Percentiles rank a stretch among this genome's conserved stretches.
These are phyloP conservation scores for Volvariella volvacea DNA, from an alignment of 1,284 basidiomycete genomes.

Conservation along the genomic window DNA sequence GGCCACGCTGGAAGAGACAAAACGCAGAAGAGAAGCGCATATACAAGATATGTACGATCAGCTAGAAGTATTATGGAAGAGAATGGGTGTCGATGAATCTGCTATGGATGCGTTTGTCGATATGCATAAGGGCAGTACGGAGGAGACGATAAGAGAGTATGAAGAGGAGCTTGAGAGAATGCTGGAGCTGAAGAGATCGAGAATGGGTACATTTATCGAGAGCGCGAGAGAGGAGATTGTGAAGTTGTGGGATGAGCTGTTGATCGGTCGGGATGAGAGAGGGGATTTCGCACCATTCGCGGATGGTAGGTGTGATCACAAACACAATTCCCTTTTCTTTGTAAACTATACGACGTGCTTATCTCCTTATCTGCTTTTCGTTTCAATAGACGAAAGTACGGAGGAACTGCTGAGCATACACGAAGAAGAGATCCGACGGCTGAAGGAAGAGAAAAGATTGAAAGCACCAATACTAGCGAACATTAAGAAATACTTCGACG, in stretches of 20 bases:
- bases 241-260: slow-evolving; percentile 80
- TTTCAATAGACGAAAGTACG: slow-evolving; percentile 83
- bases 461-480: slow-evolving; percentile 74
- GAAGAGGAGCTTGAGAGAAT: slow-evolving; percentile 88
- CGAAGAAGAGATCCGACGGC: slow-evolving; percentile 78
- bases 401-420: slow-evolving; percentile 86
- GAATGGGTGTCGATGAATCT: slow-evolving; percentile 64
- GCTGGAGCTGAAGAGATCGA: slow-evolving; percentile 81
- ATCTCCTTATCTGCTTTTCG: background rate
- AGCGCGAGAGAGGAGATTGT: slow-evolving; percentile 81
- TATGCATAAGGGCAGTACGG: slow-evolving; percentile 69
- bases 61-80: slow-evolving; percentile 74
- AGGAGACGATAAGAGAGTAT: slow-evolving; percentile 71
- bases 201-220: slow-evolving; percentile 82
- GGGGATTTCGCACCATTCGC: slow-evolving; percentile 75
- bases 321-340: no score
- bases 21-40: slow-evolving; percentile 60
- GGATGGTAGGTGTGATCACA: slow-evolving; percentile 56
- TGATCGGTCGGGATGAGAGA: slow-evolving; percentile 79
- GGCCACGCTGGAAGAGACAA: slow-evolving; percentile 61
- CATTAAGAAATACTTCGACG: slow-evolving; percentile 85
- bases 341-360: no score
- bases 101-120: slow-evolving; percentile 84
- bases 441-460: slow-evolving; percentile 74
- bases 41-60: slow-evolving; percentile 87